These are phyloP conservation scores for Sphaerulina populicola DNA, from an alignment of 2,329 filamentous ascomycete species.

Conservation along the genomic window DNA sequence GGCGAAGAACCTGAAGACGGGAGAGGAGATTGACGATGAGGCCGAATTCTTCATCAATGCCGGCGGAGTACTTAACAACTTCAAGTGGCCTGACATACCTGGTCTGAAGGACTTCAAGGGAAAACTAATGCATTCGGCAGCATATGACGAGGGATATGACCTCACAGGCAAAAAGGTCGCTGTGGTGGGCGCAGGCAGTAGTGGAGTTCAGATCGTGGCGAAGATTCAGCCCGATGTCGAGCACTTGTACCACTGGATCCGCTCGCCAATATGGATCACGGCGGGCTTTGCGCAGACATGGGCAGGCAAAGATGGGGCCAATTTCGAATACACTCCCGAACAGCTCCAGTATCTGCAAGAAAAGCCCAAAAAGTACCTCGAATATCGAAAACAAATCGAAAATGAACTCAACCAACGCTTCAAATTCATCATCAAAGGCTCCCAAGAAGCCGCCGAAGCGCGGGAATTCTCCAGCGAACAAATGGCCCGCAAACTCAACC, in stretches of 20 bases:
- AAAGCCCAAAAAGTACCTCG: constrained; percentile 40
- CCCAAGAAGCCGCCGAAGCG: constrained; percentile 38
- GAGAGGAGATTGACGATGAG: constrained; percentile 29
- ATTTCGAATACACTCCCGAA: constrained; percentile 41
- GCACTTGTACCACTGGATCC: constrained; percentile 37
- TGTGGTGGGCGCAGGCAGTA: constrained; percentile 38
- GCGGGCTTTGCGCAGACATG: constrained; percentile 42
- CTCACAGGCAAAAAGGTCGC: constrained; percentile 36
- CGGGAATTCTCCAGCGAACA: constrained; percentile 35
- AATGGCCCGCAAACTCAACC: constrained; percentile 37
- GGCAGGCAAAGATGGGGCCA: constrained; percentile 41
- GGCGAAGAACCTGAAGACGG: constrained; percentile 31
- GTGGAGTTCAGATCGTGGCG: constrained; percentile 39
- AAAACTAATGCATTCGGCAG: constrained; percentile 38
- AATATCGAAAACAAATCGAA: constrained; percentile 44
- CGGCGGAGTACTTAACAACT: constrained; percentile 39
- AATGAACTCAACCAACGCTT: constrained; percentile 47
- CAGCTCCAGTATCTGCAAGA: constrained; percentile 35
- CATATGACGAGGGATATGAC: constrained; percentile 37
- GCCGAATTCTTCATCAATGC: constrained; percentile 40
- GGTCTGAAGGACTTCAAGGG: constrained; percentile 39
- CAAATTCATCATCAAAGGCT: constrained; percentile 47
- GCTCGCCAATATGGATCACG: constrained; percentile 43
- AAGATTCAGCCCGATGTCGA: constrained; percentile 35
- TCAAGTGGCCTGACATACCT: constrained; percentile 40